Conservation (phyloP, 805 yeast genomes). For the Metschnikowia bowlesiae region DNA sequence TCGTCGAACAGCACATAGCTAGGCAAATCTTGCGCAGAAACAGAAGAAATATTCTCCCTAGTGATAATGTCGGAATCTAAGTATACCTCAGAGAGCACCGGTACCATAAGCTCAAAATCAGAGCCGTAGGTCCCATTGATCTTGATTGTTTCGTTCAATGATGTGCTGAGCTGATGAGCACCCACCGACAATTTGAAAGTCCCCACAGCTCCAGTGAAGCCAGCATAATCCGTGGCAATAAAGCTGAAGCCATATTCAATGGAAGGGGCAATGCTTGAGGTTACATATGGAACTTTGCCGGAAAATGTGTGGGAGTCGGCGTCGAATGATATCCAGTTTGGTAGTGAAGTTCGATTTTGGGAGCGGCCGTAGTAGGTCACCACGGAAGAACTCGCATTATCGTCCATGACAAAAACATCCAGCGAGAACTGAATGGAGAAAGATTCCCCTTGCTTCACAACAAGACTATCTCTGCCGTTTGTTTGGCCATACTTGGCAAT, state of each 20-base stretch:
- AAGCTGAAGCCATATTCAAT: slow-evolving; percentile 62
- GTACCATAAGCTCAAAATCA: slow-evolving; percentile 51
- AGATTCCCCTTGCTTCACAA: slow-evolving; percentile 62
- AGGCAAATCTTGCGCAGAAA: slow-evolving; percentile 51
- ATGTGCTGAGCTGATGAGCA: slow-evolving; percentile 76
- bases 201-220: slow-evolving; percentile 67
- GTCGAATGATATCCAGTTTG: slow-evolving; percentile 83
- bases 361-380: slow-evolving; percentile 76
- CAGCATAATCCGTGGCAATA: slow-evolving; percentile 74
- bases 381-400: slow-evolving; percentile 44
- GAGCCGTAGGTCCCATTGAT: slow-evolving; percentile 68
- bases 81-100: slow-evolving; percentile 54
- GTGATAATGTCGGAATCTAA: slow-evolving; percentile 57
- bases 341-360: slow-evolving; percentile 80
- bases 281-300: slow-evolving; percentile 86
- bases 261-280: slow-evolving; percentile 87
- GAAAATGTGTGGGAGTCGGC: slow-evolving; percentile 57
- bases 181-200: slow-evolving; percentile 76
- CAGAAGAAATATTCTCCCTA: slow-evolving; percentile 49
- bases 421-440: slow-evolving; percentile 64
- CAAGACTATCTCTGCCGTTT: slow-evolving; percentile 70
- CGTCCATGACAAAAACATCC: slow-evolving; percentile 49
- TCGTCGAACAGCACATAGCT: slow-evolving; percentile 48
- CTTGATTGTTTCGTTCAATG: slow-evolving; percentile 49
- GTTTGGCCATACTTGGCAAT: slow-evolving; percentile 66